phyloP scores from a whole-genome alignment of 2,329 filamentous ascomycete species.

The Penicillium sp. region DNA sequence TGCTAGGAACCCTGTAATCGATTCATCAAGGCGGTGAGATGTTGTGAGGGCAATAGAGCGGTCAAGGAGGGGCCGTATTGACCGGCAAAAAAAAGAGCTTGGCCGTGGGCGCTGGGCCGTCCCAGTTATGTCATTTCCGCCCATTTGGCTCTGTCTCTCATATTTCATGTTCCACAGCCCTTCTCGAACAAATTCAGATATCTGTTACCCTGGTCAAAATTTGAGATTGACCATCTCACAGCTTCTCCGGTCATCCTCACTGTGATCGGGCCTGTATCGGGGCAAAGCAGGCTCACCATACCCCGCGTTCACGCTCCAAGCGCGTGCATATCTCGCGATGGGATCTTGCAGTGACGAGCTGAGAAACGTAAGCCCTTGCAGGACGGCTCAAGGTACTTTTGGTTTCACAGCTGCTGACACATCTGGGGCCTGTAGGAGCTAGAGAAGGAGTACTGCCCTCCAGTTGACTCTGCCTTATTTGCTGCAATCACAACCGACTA shows the following conservation, averaged over 20 bases:
- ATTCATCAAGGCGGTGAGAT: constrained; percentile 1
- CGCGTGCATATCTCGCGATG: neutral
- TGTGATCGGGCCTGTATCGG: neutral
- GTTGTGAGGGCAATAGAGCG: neutral
- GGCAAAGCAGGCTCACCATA: neutral
- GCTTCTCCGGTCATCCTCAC: neutral
- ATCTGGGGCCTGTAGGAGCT: constrained; percentile 36
- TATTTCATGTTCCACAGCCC: neutral
- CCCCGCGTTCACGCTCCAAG: neutral
- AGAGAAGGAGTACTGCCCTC: constrained; percentile 72
- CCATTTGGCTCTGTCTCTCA: neutral
- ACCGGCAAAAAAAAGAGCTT: constrained; percentile 4
- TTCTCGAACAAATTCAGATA: neutral
- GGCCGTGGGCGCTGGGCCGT: neutral
- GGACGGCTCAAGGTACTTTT: neutral
- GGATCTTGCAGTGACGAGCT: neutral
- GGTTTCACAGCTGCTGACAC: neutral
- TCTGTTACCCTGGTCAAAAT: neutral
- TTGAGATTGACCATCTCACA: neutral
- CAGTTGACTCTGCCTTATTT: constrained; percentile 77
- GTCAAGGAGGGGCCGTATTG: neutral
- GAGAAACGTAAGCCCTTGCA: constrained; percentile 1
- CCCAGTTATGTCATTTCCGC: constrained; percentile 7
- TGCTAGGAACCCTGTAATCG: no score
- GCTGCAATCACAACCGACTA: constrained; percentile 76